Base-by-base conservation (phyloP, 768 basidiomycete species). In the Tubosaeta sp. region DNA sequence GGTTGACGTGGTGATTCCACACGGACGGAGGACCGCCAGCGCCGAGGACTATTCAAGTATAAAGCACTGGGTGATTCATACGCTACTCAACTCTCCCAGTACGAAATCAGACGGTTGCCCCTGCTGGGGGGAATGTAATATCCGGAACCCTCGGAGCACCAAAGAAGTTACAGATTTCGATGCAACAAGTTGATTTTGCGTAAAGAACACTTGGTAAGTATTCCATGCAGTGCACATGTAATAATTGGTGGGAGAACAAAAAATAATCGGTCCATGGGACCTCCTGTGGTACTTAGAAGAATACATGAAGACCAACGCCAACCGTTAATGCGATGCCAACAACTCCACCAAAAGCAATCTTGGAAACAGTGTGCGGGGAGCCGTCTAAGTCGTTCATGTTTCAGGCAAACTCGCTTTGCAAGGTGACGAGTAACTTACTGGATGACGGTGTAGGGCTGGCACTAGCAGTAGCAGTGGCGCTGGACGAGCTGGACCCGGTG, bases 91-190 rank as follows among this genome's bases (percentile, higher is more conserved):
- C 27, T 32, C 25, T 47, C 22, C 4, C 32, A 59, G 52, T 59
- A 57, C 9, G 46, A 56, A n/a, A 18, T 46, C 21, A 67, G 53
- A 69, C 43, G 32, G 36, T 22, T 46, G 79, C 34, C 51, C n/a
- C 2, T 25, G 30, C 29, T 29, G 43, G 24, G 9, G n/a, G 14
- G 12, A 21, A 6, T 4, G 24, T 27, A 1, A 27, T 19, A 7
- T 30, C 24, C 11, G 25, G n/a, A 29, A 6, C 18, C n/a, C 22
- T 11, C 12, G 12, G 27, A 3, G 30, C 30, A 22, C 8, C 27
- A 6, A n/a, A n/a, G 21, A 51, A 24, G 38, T n/a, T 29, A 29
- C 49, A 56, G 46, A 58, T 48, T n/a, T n/a, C n/a, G n/a, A n/a
- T n/a, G 13, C 21, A 22, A 41, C 24, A 41, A 8, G n/a, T 25